phyloP scores from a whole-genome alignment of 2,329 filamentous ascomycete genomes.

The Aureobasidium sp. region DNA sequence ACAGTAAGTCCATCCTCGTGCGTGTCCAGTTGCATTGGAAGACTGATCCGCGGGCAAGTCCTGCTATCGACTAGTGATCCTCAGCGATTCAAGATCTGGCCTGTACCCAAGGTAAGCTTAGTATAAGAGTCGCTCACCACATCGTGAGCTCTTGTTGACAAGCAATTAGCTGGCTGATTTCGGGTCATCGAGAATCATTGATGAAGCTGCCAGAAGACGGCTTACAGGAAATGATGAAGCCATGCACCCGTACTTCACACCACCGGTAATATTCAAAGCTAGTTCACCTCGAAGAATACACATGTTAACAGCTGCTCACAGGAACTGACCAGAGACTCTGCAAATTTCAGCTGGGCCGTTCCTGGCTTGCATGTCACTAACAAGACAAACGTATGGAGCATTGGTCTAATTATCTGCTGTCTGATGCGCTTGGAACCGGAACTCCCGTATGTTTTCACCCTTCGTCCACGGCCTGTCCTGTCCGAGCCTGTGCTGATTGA shows the following conservation, averaged over 20 bases:
- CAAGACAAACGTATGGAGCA: not conserved
- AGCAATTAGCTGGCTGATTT: not conserved
- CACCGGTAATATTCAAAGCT: not conserved
- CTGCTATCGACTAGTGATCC: not conserved
- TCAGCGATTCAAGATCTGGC: not conserved
- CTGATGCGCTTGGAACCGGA: not conserved
- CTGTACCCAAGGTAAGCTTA: not conserved
- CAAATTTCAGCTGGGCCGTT: not conserved
- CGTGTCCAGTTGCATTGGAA: not conserved
- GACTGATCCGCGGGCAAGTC: not conserved
- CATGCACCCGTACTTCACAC: not conserved
- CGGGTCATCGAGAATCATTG: not conserved
- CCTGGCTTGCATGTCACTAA: not conserved
- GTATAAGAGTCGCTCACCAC: no score
- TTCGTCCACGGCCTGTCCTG: not conserved
- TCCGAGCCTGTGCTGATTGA: not conserved
- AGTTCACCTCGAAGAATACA: no score
- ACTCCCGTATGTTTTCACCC: not conserved
- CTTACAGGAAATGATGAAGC: not conserved
- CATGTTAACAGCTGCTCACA: not conserved
- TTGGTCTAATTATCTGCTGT: not conserved
- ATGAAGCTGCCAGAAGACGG: not conserved
- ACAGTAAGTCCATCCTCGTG: not conserved
- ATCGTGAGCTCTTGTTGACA: not conserved
- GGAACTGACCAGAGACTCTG: not conserved